These are phyloP conservation scores for Ophiocordyceps camponoti-leonardi DNA, from an alignment of 2,329 filamentous ascomycete genomes.

Conservation along the genomic window DNA sequence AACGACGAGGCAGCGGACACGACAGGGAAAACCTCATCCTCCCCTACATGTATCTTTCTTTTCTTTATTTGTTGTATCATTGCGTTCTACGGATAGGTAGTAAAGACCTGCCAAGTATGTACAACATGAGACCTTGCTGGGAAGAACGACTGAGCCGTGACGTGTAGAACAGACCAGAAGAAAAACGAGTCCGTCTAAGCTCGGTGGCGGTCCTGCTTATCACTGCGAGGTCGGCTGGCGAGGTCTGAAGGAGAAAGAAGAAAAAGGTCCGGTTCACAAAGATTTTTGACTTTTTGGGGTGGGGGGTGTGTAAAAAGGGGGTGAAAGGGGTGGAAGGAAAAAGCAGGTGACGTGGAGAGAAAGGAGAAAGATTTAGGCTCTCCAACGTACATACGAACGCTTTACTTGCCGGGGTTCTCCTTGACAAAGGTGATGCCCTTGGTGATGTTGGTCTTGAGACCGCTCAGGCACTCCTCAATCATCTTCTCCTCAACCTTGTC, in stretches of 20 bases:
- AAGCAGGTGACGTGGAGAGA: neutral
- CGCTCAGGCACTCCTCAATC: constrained; percentile 65
- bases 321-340: too few species aligned
- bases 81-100: neutral
- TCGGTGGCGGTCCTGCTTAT: too few species aligned
- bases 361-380: neutral
- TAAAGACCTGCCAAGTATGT: neutral
- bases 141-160: neutral
- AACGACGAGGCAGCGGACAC: too few species aligned
- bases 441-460: constrained; percentile 87
- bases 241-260: neutral
- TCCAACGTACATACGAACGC: constrained; percentile 1
- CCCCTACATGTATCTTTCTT: neutral
- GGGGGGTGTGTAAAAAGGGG: too few species aligned
- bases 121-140: neutral
- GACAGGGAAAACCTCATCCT: too few species aligned
- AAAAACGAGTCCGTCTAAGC: neutral
- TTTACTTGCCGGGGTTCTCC: constrained; percentile 44
- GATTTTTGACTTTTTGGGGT: too few species aligned
- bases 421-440: constrained; percentile 59
- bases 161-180: neutral
- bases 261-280: too few species aligned
- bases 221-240: neutral
- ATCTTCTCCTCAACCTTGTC: constrained; percentile 79
- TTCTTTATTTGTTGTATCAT: neutral